These are phyloP conservation scores for Fusarium lateritium DNA, from an alignment of 2,329 filamentous ascomycete genomes.

Conservation along the genomic window DNA sequence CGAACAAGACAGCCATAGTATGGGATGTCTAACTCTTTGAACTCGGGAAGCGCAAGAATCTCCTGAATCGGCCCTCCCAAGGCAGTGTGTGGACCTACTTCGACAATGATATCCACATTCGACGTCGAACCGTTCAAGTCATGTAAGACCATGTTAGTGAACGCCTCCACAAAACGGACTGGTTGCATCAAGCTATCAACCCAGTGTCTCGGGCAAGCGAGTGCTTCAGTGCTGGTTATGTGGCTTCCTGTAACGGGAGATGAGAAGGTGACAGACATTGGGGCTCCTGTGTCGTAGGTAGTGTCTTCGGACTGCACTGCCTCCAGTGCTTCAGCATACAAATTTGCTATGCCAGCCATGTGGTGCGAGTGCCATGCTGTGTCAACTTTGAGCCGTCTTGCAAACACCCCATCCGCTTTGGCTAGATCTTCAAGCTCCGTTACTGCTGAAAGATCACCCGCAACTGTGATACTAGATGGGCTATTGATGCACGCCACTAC, in stretches of 20 bases:
- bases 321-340: neutral
- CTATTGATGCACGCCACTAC: neutral
- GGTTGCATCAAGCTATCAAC: neutral
- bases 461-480: neutral
- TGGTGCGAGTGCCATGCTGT: constrained; percentile 1
- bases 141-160: neutral
- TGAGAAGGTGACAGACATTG: neutral
- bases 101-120: neutral
- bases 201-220: neutral
- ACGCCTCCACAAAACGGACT: neutral
- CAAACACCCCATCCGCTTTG: neutral
- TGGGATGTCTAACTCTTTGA: neutral
- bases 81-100: neutral
- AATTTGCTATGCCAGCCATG: neutral
- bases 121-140: neutral
- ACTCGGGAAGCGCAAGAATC: neutral
- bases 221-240: neutral
- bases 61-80: neutral
- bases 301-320: too few species aligned
- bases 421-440: neutral
- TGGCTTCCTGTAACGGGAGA: neutral
- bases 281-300: too few species aligned
- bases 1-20: neutral
- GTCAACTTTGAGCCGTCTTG: neutral
- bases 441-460: neutral